A percentile compares a stretch with the other conserved stretches of the same genome.
These are phyloP conservation scores for Mucor indicus DNA, from an alignment of 371 early-diverging fungal species.

Conservation along the genomic window DNA sequence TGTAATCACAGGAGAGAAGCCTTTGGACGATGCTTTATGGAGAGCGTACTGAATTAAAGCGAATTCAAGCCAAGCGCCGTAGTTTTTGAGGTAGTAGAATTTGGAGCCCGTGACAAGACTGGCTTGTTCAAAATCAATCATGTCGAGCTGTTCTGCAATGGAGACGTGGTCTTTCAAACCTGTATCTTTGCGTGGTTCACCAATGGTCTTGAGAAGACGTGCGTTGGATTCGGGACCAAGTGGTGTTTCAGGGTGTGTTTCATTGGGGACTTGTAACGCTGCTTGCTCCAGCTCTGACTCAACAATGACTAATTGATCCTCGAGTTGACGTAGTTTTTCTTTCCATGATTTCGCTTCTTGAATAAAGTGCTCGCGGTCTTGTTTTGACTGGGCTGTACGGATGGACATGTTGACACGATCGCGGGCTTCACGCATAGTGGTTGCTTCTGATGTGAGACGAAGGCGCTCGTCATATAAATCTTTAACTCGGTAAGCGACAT, in stretches of 20 bases:
- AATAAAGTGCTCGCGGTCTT: constrained; percentile 11
- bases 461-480: constrained; percentile 50
- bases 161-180: constrained; percentile 65
- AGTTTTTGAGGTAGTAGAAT: constrained; percentile 85
- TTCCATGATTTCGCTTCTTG: constrained; percentile 22
- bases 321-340: constrained; percentile 13
- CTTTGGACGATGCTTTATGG: constrained; percentile 62
- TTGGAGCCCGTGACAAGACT: constrained; percentile 79
- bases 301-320: constrained; percentile 6
- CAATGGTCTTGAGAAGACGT: constrained; percentile 44
- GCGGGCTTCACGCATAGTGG: constrained; percentile 4
- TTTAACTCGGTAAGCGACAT: constrained; percentile 40
- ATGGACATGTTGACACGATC: constrained; percentile 15
- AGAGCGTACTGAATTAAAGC: constrained; percentile 87
- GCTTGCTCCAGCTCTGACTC: constrained; percentile 16
- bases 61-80: constrained; percentile 82
- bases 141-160: constrained; percentile 57
- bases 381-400: constrained; percentile 8
- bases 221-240: constrained; percentile 66
- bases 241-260: constrained; percentile 63
- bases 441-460: background rate
- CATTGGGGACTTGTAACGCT: constrained; percentile 71
- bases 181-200: constrained; percentile 20
- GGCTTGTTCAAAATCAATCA: constrained; percentile 83
- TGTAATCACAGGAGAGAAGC: constrained; percentile 78